Conservation (phyloP, 2,329 filamentous ascomycete species). For the Lecanicillium sp. region DNA sequence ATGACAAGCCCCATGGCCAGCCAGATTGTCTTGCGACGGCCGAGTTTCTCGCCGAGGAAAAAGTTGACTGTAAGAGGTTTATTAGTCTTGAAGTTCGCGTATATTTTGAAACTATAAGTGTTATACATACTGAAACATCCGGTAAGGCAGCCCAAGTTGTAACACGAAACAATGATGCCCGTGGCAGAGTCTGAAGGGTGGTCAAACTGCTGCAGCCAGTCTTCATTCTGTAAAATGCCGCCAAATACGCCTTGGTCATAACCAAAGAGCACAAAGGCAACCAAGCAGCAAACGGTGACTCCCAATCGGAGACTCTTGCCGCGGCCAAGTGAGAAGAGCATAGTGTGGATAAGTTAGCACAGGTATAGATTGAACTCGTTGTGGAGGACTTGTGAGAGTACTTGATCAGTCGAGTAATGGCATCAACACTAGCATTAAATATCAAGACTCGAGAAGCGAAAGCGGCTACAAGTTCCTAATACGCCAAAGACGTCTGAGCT, state of each 20-base stretch:
- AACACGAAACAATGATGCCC: conserved; percentile 32
- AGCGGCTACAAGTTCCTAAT: no score
- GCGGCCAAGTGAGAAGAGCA: conserved; percentile 5
- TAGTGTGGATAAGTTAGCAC: neutral
- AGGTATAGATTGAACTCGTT: neutral
- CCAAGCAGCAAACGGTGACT: conserved; percentile 10
- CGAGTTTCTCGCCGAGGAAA: conserved; percentile 41
- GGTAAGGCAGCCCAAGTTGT: conserved; percentile 32
- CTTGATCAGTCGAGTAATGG: no score
- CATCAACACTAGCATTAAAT: no score
- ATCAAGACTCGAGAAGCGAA: no score
- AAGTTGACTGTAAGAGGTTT: conserved; percentile 27
- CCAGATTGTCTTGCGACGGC: conserved; percentile 44
- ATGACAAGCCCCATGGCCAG: conserved; percentile 47
- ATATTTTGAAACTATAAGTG: no score
- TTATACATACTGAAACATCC: conserved; percentile 11
- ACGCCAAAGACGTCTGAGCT: no score
- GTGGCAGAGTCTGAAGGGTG: conserved; percentile 25
- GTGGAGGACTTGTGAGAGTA: neutral
- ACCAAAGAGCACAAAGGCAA: conserved; percentile 25
- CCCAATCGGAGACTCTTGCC: conserved; percentile 10
- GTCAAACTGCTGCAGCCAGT: conserved; percentile 30
- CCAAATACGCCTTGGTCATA: conserved; percentile 40
- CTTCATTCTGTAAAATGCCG: conserved; percentile 32
- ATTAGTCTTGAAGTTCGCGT: neutral